phyloP scores from a whole-genome alignment of 2,329 filamentous ascomycete species.

The Penicillium aurantiogriseum region DNA sequence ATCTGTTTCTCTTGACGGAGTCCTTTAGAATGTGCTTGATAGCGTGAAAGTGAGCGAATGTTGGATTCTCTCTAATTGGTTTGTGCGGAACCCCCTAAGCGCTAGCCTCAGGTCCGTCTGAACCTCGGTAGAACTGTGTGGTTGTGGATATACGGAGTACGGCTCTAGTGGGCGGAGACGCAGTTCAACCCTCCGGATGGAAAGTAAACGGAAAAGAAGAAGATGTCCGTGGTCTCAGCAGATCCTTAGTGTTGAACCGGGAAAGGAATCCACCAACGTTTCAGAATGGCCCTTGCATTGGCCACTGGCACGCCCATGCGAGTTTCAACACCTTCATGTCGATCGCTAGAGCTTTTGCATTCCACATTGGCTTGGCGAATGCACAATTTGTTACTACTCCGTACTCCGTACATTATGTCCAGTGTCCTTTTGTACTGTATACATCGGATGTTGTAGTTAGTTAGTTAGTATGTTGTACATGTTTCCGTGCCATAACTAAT shows the following conservation, averaged over 20 bases:
- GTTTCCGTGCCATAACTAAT: not conserved
- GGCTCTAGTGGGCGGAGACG: not conserved
- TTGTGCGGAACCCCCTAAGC: not conserved
- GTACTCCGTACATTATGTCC: not conserved
- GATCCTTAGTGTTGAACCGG: conserved; percentile 1
- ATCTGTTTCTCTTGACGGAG: conserved; percentile 3
- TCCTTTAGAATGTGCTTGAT: not conserved
- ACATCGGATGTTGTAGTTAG: not conserved
- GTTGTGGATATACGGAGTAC: not conserved
- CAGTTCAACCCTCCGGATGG: not conserved
- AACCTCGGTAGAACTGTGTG: not conserved
- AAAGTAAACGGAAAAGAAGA: not conserved
- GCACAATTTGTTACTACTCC: not conserved
- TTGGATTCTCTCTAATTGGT: conserved; percentile 3
- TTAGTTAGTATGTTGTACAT: not conserved
- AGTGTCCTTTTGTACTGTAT: not conserved
- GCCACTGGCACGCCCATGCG: conserved; percentile 6
- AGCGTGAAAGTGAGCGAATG: conserved; percentile 1
- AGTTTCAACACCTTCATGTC: conserved; percentile 19
- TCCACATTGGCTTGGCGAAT: conserved; percentile 17
- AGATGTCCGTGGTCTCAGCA: not conserved
- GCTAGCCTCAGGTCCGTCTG: not conserved
- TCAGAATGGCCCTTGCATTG: conserved; percentile 22
- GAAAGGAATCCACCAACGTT: conserved; percentile 22
- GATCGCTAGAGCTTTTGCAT: conserved; percentile 20